Percentiles rank a stretch among this genome's conserved stretches.
Evolutionary conservation across 306 rosid species (phyloP).

Genomic region (Dalbergia cochinchinensis): DNA sequence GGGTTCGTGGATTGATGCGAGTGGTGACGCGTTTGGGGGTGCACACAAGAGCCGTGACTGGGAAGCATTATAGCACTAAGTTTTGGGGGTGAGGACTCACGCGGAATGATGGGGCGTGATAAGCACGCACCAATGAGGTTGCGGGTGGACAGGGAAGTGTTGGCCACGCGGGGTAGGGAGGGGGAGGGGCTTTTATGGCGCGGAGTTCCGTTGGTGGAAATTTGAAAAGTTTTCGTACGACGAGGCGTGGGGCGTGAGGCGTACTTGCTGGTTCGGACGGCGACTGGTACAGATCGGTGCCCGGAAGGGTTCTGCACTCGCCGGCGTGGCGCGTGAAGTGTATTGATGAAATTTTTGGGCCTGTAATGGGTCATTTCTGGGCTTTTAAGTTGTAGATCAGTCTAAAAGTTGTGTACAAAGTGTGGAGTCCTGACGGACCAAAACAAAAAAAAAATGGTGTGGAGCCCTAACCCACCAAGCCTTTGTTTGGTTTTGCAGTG

Average conservation of each 20-base stretch:
- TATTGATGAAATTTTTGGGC: neutral
- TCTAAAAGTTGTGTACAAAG: neutral
- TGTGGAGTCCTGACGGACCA: no score
- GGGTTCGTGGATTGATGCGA: constrained; percentile 44
- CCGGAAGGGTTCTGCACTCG: constrained; percentile 38
- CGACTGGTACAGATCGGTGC: neutral
- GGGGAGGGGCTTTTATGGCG: constrained; percentile 43
- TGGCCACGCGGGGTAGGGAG: neutral
- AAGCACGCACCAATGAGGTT: no score
- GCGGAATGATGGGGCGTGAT: no score
- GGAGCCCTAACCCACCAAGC: no score
- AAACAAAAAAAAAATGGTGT: no score
- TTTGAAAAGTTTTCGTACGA: constrained; percentile 48
- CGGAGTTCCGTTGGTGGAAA: constrained; percentile 49
- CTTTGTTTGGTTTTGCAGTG: no score
- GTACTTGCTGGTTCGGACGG: neutral
- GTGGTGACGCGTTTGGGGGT: constrained; percentile 61
- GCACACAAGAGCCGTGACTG: neutral
- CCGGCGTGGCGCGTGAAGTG: constrained; percentile 46
- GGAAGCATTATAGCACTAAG: no score
- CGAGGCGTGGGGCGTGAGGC: constrained; percentile 19
- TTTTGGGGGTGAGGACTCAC: no score
- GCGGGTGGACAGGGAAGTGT: no score
- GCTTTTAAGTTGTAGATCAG: neutral
- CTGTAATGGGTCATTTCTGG: no score